Percentiles rank a stretch among this genome's conserved stretches.
These are phyloP conservation scores for Jatropha multifida DNA, from an alignment of 441 rosid species.

Conservation along the genomic window DNA sequence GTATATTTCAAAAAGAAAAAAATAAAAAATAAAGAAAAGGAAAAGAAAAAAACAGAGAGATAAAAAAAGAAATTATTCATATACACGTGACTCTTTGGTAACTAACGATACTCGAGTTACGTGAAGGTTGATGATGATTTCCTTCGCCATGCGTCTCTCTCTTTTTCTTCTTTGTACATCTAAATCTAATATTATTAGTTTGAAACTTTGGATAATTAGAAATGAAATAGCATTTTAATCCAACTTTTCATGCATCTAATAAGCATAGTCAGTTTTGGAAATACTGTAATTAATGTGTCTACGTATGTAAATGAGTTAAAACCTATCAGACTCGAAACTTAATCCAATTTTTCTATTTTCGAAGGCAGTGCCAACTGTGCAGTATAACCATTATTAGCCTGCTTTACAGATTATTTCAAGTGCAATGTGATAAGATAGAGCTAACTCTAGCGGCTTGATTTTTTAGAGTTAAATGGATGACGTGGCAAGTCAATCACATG, in stretches of 20 bases:
- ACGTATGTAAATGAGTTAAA: too few species aligned
- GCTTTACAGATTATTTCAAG: neutral
- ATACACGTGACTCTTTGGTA: neutral
- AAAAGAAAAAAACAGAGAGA: neutral
- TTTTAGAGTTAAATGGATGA: neutral
- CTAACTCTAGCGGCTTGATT: neutral
- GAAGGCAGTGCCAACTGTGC: too few species aligned
- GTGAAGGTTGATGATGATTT: conserved; percentile 10
- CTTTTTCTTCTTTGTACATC: neutral
- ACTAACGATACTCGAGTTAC: neutral
- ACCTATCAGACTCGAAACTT: too few species aligned
- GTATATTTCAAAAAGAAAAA: too few species aligned
- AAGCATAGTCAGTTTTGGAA: neutral
- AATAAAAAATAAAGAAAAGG: too few species aligned
- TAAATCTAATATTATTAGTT: too few species aligned
- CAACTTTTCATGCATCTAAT: neutral
- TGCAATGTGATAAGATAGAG: neutral
- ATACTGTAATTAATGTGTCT: neutral
- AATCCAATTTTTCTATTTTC: too few species aligned
- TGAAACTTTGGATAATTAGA: neutral
- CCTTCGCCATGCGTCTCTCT: neutral
- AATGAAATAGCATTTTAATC: neutral
- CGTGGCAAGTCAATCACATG: neutral
- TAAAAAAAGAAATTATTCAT: conserved; percentile 3
- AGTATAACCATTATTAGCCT: neutral